These are phyloP conservation scores for Phytophthora fragariae DNA, from an alignment of 352 stramenopile genomes.

Conservation along the genomic window DNA sequence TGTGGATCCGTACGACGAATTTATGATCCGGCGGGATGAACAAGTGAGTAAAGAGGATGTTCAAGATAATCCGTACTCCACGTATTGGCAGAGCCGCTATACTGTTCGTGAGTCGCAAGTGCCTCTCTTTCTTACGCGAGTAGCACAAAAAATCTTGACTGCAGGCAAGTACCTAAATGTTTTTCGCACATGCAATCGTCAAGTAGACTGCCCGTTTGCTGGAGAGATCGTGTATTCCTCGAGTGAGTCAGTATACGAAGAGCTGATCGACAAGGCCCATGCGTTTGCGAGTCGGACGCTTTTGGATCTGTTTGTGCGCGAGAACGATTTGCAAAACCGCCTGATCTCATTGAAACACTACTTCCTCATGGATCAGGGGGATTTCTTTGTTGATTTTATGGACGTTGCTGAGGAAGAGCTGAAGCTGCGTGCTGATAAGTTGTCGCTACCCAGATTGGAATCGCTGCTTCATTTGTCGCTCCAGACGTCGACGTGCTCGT, in stretches of 20 bases:
- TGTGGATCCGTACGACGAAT: conserved; percentile 92
- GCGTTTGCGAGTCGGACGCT: conserved; percentile 80
- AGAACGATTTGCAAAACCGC: conserved; percentile 83
- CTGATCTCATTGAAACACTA: conserved; percentile 96
- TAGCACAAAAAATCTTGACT: conserved; percentile 88
- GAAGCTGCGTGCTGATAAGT: conserved; percentile 84
- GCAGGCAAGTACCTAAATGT: conserved; percentile 95
- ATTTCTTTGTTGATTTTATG: conserved; percentile 99
- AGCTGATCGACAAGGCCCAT: conserved; percentile 88
- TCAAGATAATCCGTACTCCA: conserved; percentile 89
- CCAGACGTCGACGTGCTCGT: conserved; percentile 92
- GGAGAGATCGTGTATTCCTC: conserved; percentile 69
- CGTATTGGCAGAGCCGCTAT: conserved; percentile 91
- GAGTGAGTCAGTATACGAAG: conserved; percentile 80
- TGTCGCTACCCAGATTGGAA: conserved; percentile 92
- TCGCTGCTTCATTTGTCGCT: conserved; percentile 95
- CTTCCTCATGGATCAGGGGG: conserved; percentile 98
- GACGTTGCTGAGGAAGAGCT: conserved; percentile 96
- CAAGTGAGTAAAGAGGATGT: conserved; percentile 84
- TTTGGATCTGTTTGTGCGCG: conserved; percentile 81
- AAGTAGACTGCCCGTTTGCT: conserved; percentile 84
- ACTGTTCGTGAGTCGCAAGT: conserved; percentile 81
- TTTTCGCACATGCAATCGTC: conserved; percentile 81
- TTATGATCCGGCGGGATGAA: conserved; percentile 90
- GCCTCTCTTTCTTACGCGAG: conserved; percentile 80